Evolutionary conservation across 352 stramenopile genomes (phyloP).

Genomic region (Phytophthora aleatoria): DNA sequence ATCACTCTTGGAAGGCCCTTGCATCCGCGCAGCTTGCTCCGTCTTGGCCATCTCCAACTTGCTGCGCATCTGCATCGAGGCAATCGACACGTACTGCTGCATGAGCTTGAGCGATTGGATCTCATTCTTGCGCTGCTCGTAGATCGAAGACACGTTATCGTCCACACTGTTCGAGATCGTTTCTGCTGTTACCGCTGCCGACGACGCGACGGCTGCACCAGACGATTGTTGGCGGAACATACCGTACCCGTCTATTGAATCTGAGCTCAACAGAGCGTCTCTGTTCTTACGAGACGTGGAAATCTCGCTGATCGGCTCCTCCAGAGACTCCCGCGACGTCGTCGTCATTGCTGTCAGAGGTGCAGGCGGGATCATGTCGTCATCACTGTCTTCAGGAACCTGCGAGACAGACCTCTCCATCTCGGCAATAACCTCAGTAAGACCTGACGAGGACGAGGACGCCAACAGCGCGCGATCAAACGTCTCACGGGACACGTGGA

Average conservation of each 20-base stretch:
- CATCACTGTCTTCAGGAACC: slow-evolving; percentile 36
- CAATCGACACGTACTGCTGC: slow-evolving; percentile 88
- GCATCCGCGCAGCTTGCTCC: slow-evolving; percentile 77
- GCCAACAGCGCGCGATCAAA: slow-evolving; percentile 84
- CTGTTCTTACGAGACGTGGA: slow-evolving; percentile 31
- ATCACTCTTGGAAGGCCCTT: slow-evolving; percentile 47
- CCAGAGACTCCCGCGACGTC: slow-evolving; percentile 35
- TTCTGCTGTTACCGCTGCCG: slow-evolving; percentile 26
- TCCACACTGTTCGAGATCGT: slow-evolving; percentile 34
- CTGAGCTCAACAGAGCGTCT: slow-evolving; percentile 65
- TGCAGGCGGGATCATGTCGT: slow-evolving; percentile 23
- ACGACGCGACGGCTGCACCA: slow-evolving; percentile 32
- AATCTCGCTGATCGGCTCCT: slow-evolving; percentile 31
- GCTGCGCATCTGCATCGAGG: slow-evolving; percentile 90
- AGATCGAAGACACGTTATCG: slow-evolving; percentile 33
- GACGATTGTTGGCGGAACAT: slow-evolving; percentile 40
- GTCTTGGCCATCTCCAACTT: slow-evolving; percentile 86
- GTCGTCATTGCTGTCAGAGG: slow-evolving; percentile 26
- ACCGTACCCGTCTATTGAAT: slow-evolving; percentile 69
- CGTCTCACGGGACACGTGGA: slow-evolving; percentile 79
- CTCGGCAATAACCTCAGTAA: slow-evolving; percentile 56
- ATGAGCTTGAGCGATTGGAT: slow-evolving; percentile 83
- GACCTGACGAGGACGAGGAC: slow-evolving; percentile 52
- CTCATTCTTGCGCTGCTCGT: slow-evolving; percentile 80
- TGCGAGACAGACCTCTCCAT: slow-evolving; percentile 52